phyloP scores from a whole-genome alignment of 78 protist species.

The Guillardia theta region DNA sequence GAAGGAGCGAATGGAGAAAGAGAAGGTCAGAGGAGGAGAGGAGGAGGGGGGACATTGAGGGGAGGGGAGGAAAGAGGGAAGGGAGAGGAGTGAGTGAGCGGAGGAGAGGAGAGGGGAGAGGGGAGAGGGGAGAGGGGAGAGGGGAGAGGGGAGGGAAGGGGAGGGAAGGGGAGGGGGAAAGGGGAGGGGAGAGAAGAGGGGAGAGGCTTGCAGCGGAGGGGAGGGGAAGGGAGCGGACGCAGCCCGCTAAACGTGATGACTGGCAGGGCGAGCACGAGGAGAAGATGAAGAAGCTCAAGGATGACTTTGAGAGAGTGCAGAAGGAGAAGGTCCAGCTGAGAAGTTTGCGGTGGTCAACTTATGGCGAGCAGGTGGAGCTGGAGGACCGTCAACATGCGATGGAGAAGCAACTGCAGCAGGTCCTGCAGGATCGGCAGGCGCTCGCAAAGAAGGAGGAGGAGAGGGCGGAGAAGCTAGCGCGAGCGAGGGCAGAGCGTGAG shows the following conservation, averaged over 20 bases:
- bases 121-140: not conserved
- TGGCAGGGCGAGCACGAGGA: too few relatives aligned
- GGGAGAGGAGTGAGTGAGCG: not conserved
- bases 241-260: too few relatives aligned
- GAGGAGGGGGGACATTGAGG: not conserved
- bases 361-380: too few relatives aligned
- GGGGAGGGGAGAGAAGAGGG: not conserved
- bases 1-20: not conserved
- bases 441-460: conserved; percentile 3
- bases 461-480: not conserved
- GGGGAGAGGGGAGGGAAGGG: not conserved
- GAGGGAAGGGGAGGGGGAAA: not conserved
- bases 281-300: not conserved
- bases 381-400: too few relatives aligned
- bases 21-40: not conserved
- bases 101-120: not conserved
- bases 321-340: too few relatives aligned
- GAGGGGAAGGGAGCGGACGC: not conserved
- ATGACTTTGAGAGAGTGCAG: not conserved
- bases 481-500: not conserved
- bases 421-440: not conserved
- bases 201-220: not conserved
- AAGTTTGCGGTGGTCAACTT: too few relatives aligned
- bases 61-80: not conserved
- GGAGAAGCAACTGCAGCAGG: too few relatives aligned